These are phyloP conservation scores for Hyphopichia khmerensis DNA, from an alignment of 1,139 yeast species.

Conservation along the genomic window DNA sequence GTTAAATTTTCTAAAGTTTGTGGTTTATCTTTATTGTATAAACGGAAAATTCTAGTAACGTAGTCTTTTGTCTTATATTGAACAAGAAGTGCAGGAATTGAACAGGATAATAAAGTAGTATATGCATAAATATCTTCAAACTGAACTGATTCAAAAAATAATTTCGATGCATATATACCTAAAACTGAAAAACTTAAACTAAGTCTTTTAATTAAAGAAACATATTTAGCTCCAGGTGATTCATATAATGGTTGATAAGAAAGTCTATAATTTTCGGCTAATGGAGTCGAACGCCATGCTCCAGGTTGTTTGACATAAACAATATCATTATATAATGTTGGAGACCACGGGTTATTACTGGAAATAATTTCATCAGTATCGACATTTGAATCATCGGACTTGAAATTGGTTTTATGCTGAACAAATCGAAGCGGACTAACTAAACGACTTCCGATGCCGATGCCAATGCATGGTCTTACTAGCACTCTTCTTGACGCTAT, in stretches of 20 bases:
- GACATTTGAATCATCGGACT: slow-evolving; percentile 32
- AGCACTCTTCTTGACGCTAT: too few species aligned
- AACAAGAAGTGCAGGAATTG: slow-evolving; percentile 49
- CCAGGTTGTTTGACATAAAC: slow-evolving; percentile 31
- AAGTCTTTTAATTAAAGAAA: slow-evolving; percentile 53
- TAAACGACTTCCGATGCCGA: too few species aligned
- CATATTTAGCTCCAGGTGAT: slow-evolving; percentile 56
- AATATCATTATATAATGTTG: slow-evolving; percentile 39
- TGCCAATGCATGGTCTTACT: too few species aligned
- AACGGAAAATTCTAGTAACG: slow-evolving; percentile 68
- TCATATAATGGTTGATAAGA: slow-evolving; percentile 56
- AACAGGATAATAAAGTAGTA: slow-evolving; percentile 35
- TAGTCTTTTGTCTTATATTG: slow-evolving; percentile 64
- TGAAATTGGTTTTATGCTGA: slow-evolving; percentile 19
- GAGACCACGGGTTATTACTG: slow-evolving; percentile 51
- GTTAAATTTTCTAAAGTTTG: slow-evolving; percentile 65
- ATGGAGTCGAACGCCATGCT: slow-evolving; percentile 22
- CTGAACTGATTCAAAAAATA: slow-evolving; percentile 55
- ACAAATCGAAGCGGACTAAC: not conserved
- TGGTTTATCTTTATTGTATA: slow-evolving; percentile 61
- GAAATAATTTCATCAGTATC: slow-evolving; percentile 44
- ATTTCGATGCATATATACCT: slow-evolving; percentile 55
- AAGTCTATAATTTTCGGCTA: slow-evolving; percentile 45
- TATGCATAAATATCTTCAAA: slow-evolving; percentile 56
- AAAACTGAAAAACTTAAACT: slow-evolving; percentile 54